phyloP scores from a whole-genome alignment of 2,329 filamentous ascomycete species.

The Aspergillus arachidicola region DNA sequence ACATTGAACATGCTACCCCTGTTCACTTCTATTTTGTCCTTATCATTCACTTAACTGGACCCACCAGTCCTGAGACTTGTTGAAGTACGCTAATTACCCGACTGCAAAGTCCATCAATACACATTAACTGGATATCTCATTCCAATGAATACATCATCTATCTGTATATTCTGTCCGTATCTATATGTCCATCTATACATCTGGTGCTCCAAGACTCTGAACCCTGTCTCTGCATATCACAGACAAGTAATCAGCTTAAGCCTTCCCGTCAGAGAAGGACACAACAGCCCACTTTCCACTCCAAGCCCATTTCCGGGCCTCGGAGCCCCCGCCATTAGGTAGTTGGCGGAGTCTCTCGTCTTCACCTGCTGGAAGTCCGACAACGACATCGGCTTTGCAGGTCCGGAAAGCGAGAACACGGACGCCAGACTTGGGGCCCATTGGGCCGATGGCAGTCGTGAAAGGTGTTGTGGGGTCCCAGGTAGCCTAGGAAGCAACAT shows the following conservation, averaged over 20 bases:
- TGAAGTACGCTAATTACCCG: background rate
- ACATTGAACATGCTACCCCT: background rate
- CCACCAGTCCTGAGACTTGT: background rate
- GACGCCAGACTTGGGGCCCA: slow-evolving; percentile 79
- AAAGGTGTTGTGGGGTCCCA: slow-evolving; percentile 93
- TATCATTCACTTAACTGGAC: background rate
- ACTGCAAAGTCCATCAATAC: background rate
- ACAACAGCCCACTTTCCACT: slow-evolving; percentile 96
- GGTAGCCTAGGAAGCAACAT: slow-evolving; percentile 53
- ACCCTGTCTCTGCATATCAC: background rate
- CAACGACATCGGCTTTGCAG: slow-evolving; percentile 95
- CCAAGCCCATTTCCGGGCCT: slow-evolving; percentile 86
- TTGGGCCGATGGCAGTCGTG: slow-evolving; percentile 76
- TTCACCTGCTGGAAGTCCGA: slow-evolving; percentile 77
- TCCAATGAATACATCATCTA: background rate
- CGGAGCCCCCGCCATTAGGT: slow-evolving; percentile 71
- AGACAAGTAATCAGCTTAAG: slow-evolving; percentile 4
- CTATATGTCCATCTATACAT: background rate
- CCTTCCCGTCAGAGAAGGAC: slow-evolving; percentile 74
- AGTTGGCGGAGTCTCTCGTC: slow-evolving; percentile 76
- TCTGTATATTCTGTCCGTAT: background rate
- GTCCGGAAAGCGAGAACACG: slow-evolving; percentile 86
- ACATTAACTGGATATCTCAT: background rate
- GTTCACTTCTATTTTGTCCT: background rate
- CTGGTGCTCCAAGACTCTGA: background rate